These are phyloP conservation scores for Mucor circinelloides DNA, from an alignment of 371 early-diverging fungal species.

Conservation along the genomic window DNA sequence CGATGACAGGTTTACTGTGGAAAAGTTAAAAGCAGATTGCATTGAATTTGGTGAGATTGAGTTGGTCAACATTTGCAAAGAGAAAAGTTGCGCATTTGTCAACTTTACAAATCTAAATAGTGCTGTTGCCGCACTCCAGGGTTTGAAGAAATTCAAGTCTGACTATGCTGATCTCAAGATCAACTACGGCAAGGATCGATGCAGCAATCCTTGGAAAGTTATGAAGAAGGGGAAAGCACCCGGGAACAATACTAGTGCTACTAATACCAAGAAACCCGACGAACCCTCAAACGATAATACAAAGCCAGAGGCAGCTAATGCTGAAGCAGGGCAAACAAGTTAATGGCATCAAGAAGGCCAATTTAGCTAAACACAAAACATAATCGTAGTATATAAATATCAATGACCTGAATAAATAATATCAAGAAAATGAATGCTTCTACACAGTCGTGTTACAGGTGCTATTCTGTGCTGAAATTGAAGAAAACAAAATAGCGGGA, in stretches of 20 bases:
- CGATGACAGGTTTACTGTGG: constrained; percentile 58
- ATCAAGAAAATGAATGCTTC: neutral
- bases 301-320: no score
- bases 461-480: no score
- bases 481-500: neutral
- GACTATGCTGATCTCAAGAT: constrained; percentile 58
- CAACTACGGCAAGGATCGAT: constrained; percentile 85
- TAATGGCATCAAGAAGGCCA: neutral
- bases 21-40: constrained; percentile 65
- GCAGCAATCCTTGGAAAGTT: constrained; percentile 54
- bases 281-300: neutral
- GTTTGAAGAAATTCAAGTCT: constrained; percentile 43
- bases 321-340: neutral
- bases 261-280: neutral
- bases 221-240: neutral
- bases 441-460: no score
- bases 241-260: neutral
- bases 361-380: neutral
- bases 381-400: neutral
- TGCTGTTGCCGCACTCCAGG: constrained; percentile 55
- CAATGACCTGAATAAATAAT: neutral
- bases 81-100: constrained; percentile 84
- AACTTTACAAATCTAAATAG: constrained; percentile 71
- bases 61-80: constrained; percentile 68
- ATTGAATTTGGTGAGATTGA: constrained; percentile 79